Base-by-base conservation (phyloP, 768 basidiomycete genomes). In the Tubosaeta sp. region DNA sequence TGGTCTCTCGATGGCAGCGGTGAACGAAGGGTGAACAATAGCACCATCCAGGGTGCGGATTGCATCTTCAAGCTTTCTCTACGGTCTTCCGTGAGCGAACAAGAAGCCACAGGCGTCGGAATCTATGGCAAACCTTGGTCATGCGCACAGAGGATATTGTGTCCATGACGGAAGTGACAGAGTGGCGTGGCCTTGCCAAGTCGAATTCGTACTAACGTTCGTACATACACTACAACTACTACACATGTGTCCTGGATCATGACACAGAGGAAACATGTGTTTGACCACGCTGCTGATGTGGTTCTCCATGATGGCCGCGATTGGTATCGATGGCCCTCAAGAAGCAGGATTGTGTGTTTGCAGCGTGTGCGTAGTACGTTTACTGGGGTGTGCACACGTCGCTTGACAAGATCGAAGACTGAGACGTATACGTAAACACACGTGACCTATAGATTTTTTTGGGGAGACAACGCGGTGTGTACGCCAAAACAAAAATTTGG, bases 61-160 rank as follows among this genome's bases (percentile, higher is more conserved):
- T 27, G 87, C 90, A 68, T 91, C 89, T 52, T 89, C 84, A 43
- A 91, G 79, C 69, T 91, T 92, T 44, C 90, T 78, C 86, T 91
- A 52, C 27, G 22, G 8, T 18, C 21, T 32, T 44, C 1, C 44
- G 43, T 54, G 22, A 55, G 46, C 12, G 19, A 40, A 46, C 16
- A 19, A 10, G 1, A 35, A 38, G 36, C 18, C 3, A 21, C 13
- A 27, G 4, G 22, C 1, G 9, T 16, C n/a, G 39, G 16, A 22
- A 18, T 32, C 16, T 11, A 50, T 3, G 16, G 9, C 63, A 31
- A 27, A 78, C 79, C 68, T 82, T 82, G 39, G 76, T 81, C 32
- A 71, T 63, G 44, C 66, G 57, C 38, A 67, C 63, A 18, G 66
- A 49, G 5, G 65, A 58, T 36, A 46, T 48, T 12, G 64, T 48